Evolutionary conservation across 2,329 filamentous ascomycete genomes (phyloP).

Genomic region (Neoascochyta sp.): DNA sequence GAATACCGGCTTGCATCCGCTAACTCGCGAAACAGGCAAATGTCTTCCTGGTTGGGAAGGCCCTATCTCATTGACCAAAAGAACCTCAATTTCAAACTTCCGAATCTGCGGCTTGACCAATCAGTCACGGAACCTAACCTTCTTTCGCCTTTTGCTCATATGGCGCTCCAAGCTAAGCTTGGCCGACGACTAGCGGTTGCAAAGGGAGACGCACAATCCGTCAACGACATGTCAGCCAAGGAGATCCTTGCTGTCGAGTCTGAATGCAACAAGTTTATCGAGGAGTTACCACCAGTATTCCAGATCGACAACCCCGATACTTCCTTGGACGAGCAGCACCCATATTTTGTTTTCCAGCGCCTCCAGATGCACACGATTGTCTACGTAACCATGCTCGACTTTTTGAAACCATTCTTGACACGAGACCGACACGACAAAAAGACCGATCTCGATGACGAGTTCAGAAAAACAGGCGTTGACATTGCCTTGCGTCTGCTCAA

Average conservation of each 20-base stretch:
- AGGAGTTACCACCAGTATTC: slow-evolving; percentile 44
- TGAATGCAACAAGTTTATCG: slow-evolving; percentile 44
- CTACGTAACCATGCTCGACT: slow-evolving; percentile 47
- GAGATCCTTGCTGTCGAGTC: slow-evolving; percentile 28
- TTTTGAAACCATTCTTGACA: slow-evolving; percentile 48
- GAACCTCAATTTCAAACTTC: slow-evolving; percentile 40
- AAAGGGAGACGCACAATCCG: slow-evolving; percentile 17
- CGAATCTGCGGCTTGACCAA: slow-evolving; percentile 40
- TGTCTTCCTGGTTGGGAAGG: slow-evolving; percentile 44
- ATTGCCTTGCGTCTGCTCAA: slow-evolving; percentile 45
- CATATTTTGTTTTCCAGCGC: slow-evolving; percentile 48
- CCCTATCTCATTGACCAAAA: slow-evolving; percentile 45
- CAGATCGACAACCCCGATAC: slow-evolving; percentile 42
- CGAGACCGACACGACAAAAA: slow-evolving; percentile 27
- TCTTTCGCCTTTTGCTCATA: slow-evolving; percentile 46
- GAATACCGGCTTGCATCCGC: neutral
- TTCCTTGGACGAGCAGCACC: slow-evolving; percentile 40
- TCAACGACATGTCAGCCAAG: slow-evolving; percentile 15
- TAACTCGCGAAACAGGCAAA: slow-evolving; percentile 29
- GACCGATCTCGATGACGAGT: slow-evolving; percentile 34
- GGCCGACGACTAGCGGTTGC: slow-evolving; percentile 27
- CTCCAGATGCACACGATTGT: slow-evolving; percentile 46
- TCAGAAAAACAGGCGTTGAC: slow-evolving; percentile 45
- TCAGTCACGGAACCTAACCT: slow-evolving; percentile 33
- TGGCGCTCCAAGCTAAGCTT: slow-evolving; percentile 42